phyloP scores from a whole-genome alignment of 495 filamentous ascomycete genomes.

The Annulohypoxylon nitens region DNA sequence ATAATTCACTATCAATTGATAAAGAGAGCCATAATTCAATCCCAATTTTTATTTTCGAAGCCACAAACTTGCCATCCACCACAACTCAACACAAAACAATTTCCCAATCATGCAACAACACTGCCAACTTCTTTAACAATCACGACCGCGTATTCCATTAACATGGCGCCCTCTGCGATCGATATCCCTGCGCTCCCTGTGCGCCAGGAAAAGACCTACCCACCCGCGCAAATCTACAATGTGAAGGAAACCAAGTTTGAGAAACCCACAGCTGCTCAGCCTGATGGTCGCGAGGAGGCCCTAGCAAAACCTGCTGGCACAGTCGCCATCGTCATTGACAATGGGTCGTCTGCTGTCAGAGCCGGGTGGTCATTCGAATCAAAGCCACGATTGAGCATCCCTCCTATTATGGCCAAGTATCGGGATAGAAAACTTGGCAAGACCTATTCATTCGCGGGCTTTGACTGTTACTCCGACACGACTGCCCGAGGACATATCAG shows the following conservation, averaged over 20 bases:
- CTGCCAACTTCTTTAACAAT: constrained; percentile 23
- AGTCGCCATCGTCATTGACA: constrained; percentile 95
- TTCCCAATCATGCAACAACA: constrained; percentile 31
- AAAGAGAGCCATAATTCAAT: background rate
- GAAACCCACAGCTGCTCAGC: constrained; percentile 74
- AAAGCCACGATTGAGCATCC: constrained; percentile 79
- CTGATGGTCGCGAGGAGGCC: constrained; percentile 75
- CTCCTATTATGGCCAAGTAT: constrained; percentile 93
- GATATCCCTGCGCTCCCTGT: constrained; percentile 53
- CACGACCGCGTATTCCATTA: constrained; percentile 21
- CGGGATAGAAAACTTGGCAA: constrained; percentile 91
- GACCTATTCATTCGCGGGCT: constrained; percentile 89
- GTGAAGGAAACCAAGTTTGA: constrained; percentile 84
- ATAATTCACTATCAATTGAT: constrained; percentile 8
- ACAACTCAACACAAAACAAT: constrained; percentile 4
- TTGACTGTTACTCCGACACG: constrained; percentile 92
- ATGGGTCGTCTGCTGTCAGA: constrained; percentile 90
- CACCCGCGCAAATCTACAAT: constrained; percentile 60
- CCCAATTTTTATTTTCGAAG: background rate
- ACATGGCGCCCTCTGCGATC: constrained; percentile 61
- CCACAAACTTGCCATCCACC: background rate
- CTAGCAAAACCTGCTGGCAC: constrained; percentile 59
- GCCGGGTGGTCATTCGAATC: constrained; percentile 95
- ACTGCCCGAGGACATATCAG: constrained; percentile 91
- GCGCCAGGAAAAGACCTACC: constrained; percentile 57